Conservation (phyloP, 179 eudicot genomes). For the Silene vulgaris region DNA sequence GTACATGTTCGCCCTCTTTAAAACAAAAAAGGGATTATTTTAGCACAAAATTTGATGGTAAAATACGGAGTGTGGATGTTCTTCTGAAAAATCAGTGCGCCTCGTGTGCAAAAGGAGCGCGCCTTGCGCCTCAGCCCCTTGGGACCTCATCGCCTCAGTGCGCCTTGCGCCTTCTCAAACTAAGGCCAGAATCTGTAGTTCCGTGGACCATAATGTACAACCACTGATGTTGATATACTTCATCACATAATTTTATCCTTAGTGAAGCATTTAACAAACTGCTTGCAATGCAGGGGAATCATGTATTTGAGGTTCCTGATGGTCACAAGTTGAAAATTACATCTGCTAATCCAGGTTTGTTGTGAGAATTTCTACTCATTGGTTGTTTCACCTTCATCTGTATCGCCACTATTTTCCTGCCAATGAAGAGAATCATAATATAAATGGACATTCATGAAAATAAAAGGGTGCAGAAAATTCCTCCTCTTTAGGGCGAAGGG, state of each 20-base stretch:
- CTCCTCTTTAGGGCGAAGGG: background rate
- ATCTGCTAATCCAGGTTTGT: conserved; percentile 61
- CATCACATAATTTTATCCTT: background rate
- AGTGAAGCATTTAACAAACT: conserved; percentile 13
- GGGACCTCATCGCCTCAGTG: no score
- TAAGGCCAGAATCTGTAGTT: background rate
- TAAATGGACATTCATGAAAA: background rate
- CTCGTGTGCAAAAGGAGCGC: no score
- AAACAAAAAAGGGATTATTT: no score
- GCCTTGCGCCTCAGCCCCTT: no score
- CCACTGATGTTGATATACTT: background rate
- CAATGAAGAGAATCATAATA: background rate
- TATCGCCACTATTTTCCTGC: background rate
- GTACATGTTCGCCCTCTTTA: no score
- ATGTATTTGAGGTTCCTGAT: conserved; percentile 82
- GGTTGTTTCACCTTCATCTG: background rate
- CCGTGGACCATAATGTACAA: background rate
- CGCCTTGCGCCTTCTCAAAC: no score
- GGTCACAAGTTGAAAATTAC: conserved; percentile 68
- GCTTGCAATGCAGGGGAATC: conserved; percentile 70
- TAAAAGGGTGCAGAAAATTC: background rate
- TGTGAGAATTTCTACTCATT: conserved; percentile 1
- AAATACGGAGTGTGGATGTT: no score
- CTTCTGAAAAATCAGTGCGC: no score
- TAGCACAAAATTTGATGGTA: no score